A percentile compares a stretch with the other conserved stretches of the same genome.
Conservation (phyloP, 805 yeast species). For the Wickerhamiella nectarea region DNA sequence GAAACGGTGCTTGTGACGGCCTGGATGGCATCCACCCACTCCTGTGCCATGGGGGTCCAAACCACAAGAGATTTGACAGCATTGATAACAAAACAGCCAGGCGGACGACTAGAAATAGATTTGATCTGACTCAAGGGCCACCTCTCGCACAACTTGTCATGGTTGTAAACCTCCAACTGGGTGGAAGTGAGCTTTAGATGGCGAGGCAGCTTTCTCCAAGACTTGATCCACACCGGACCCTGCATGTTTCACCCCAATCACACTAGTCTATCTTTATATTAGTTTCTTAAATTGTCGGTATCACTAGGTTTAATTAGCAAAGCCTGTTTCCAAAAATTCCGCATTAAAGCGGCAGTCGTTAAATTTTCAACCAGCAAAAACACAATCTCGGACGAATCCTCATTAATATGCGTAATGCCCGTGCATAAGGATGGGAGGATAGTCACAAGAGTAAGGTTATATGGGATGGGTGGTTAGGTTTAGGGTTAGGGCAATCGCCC, state of each 20-base stretch:
- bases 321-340: constrained; percentile 22
- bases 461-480: not conserved
- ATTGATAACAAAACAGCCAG: not conserved
- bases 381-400: constrained; percentile 99
- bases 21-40: constrained; percentile 5
- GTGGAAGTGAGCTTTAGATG: not conserved
- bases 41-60: not conserved
- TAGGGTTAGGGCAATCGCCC: too few relatives aligned
- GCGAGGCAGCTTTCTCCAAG: not conserved
- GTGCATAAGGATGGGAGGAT: constrained; percentile 86
- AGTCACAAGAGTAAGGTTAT: constrained; percentile 15
- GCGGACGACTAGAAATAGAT: not conserved
- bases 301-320: not conserved
- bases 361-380: constrained; percentile 99
- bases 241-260: not conserved
- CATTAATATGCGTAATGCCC: constrained; percentile 99
- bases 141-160: not conserved
- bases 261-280: not conserved
- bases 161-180: not conserved
- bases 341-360: constrained; percentile 71
- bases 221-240: not conserved
- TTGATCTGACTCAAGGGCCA: not conserved
- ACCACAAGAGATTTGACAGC: not conserved
- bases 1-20: not conserved
- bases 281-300: not conserved